These are phyloP conservation scores for Lachnellula cervina DNA, from an alignment of 2,329 filamentous ascomycete species.

Conservation along the genomic window DNA sequence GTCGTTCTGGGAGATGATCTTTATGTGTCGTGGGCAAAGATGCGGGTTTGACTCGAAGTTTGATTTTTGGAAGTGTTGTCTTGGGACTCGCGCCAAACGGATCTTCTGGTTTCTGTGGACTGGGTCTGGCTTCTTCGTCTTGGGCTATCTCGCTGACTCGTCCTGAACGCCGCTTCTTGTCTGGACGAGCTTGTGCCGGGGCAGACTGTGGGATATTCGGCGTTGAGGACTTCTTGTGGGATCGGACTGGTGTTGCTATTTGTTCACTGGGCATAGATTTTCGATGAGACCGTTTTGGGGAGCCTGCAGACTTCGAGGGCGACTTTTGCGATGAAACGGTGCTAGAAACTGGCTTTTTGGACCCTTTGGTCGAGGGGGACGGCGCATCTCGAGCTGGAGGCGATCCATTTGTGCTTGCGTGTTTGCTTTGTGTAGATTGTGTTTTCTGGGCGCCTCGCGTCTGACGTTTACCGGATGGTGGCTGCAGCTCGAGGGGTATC, in stretches of 20 bases:
- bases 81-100: slow-evolving; percentile 21
- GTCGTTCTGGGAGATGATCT: slow-evolving; percentile 46
- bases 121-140: slow-evolving; percentile 13
- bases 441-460: slow-evolving; percentile 43
- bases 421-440: slow-evolving; percentile 24
- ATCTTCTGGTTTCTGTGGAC: slow-evolving; percentile 15
- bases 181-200: slow-evolving; percentile 10
- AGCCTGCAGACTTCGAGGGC: slow-evolving; percentile 19
- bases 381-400: slow-evolving; percentile 17
- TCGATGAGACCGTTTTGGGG: slow-evolving; percentile 28
- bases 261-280: slow-evolving; percentile 27
- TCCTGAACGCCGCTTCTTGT: slow-evolving; percentile 23
- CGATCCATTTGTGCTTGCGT: slow-evolving; percentile 20
- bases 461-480: slow-evolving; percentile 45
- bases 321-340: slow-evolving; percentile 18
- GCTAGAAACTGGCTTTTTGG: slow-evolving; percentile 16
- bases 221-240: slow-evolving; percentile 19
- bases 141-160: slow-evolving; percentile 19
- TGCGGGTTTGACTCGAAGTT: slow-evolving; percentile 43
- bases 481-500: slow-evolving; percentile 49
- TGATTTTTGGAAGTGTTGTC: slow-evolving; percentile 41
- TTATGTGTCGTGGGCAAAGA: slow-evolving; percentile 56
- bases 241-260: slow-evolving; percentile 20
- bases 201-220: slow-evolving; percentile 20
- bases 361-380: slow-evolving; percentile 17